phyloP scores from a whole-genome alignment of 176 grass and related monocot species.

The Paspalum vaginatum region DNA sequence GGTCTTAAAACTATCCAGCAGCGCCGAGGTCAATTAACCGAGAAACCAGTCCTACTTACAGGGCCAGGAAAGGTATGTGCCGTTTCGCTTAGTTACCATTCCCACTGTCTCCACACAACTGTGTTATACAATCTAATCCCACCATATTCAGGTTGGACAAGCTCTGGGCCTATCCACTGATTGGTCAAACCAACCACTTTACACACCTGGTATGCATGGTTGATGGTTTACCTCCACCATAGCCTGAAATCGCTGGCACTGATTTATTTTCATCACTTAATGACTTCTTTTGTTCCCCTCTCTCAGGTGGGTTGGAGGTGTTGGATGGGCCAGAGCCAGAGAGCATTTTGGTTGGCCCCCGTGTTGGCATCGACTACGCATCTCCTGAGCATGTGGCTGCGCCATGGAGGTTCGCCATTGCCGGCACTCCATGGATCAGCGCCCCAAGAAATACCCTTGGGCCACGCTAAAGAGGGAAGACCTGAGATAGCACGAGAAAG shows the following conservation, averaged over 20 bases:
- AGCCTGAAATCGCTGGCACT: background rate
- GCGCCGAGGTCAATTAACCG: slow-evolving; percentile 68
- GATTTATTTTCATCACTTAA: background rate
- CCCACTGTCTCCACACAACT: background rate
- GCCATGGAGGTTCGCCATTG: slow-evolving; percentile 80
- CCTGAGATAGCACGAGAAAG: background rate
- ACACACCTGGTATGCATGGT: slow-evolving; percentile 56
- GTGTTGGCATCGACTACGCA: slow-evolving; percentile 83
- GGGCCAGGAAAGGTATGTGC: slow-evolving; percentile 84
- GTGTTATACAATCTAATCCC: background rate
- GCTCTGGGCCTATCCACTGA: slow-evolving; percentile 87
- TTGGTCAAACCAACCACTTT: slow-evolving; percentile 89
- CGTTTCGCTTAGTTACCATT: background rate
- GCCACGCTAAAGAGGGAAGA: slow-evolving; percentile 12
- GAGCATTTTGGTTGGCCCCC: slow-evolving; percentile 75
- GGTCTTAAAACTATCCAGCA: slow-evolving; percentile 75
- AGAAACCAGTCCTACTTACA: slow-evolving; percentile 82
- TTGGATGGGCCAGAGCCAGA: slow-evolving; percentile 73
- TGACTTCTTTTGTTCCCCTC: background rate
- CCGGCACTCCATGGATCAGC: slow-evolving; percentile 80
- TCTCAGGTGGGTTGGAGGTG: slow-evolving; percentile 76
- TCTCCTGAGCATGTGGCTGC: slow-evolving; percentile 66
- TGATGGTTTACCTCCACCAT: background rate
- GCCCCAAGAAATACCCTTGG: slow-evolving; percentile 77
- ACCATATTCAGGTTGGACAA: slow-evolving; percentile 73